These are phyloP conservation scores for Picea mariana DNA, from an alignment of 83 land plant species.

Conservation along the genomic window DNA sequence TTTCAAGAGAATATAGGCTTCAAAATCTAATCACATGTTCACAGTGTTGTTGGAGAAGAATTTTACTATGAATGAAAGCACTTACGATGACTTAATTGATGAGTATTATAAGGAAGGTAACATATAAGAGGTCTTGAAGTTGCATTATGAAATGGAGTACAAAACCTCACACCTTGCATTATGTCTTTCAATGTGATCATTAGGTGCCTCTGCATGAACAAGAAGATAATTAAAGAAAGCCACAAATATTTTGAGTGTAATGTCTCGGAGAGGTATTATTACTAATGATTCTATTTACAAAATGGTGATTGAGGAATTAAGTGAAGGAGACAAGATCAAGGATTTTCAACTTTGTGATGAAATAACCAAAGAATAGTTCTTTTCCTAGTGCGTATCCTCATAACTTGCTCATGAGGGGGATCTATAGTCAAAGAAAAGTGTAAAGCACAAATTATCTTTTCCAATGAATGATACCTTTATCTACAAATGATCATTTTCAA, in stretches of 20 bases:
- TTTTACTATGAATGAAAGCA: constrained; percentile 43
- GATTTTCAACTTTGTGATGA: constrained; percentile 26
- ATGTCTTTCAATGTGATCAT: constrained; percentile 12
- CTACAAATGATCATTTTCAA: no score
- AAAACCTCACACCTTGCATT: no score
- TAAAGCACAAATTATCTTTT: constrained; percentile 6
- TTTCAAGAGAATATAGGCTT: constrained; percentile 22
- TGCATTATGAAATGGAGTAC: constrained; percentile 7
- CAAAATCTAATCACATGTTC: constrained; percentile 36
- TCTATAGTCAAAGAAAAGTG: neutral
- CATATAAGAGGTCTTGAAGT: constrained; percentile 35
- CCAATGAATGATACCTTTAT: neutral
- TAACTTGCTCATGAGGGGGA: neutral
- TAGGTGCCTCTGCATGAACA: constrained; percentile 27
- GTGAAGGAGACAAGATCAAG: constrained; percentile 16
- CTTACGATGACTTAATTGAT: constrained; percentile 44
- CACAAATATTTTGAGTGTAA: constrained; percentile 28
- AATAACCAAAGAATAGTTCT: constrained; percentile 14
- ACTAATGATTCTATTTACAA: constrained; percentile 23
- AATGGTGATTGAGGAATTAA: constrained; percentile 23
- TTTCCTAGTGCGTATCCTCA: neutral
- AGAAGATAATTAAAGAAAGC: constrained; percentile 31
- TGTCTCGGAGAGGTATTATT: constrained; percentile 25
- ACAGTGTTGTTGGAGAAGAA: constrained; percentile 53
- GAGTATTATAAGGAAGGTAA: constrained; percentile 43